Conservation (phyloP, 2,329 filamentous ascomycete genomes). For the Didymosphaeria variabile region DNA sequence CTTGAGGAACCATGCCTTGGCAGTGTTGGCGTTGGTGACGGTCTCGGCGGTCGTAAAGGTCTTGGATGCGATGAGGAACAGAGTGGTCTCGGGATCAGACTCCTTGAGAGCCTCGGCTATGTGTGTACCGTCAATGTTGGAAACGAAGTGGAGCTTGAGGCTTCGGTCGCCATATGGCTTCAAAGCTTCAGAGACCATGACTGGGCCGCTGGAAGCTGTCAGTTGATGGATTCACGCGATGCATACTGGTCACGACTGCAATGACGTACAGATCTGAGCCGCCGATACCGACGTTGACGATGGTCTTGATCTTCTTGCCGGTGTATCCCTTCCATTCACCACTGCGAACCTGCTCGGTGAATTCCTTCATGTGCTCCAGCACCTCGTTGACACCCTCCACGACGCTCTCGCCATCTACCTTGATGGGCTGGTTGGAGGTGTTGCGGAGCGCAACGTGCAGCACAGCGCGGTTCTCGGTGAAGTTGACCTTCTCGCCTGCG, state of each 20-base stretch:
- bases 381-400: constrained; percentile 93
- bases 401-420: constrained; percentile 91
- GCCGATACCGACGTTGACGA: constrained; percentile 97
- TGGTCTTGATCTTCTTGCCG: constrained; percentile 95
- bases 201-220: constrained; percentile 72
- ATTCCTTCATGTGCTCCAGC: constrained; percentile 97
- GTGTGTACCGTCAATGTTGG: constrained; percentile 99
- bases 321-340: constrained; percentile 97
- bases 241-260: background rate
- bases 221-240: constrained; percentile 24
- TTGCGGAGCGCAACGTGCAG: constrained; percentile 96
- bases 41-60: constrained; percentile 99
- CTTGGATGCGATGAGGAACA: constrained; percentile 98
- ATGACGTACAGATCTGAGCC: constrained; percentile 90
- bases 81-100: constrained; percentile 96
- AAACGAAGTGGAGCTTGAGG: constrained; percentile 95
- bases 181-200: constrained; percentile 98
- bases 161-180: constrained; percentile 90
- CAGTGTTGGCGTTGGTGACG: constrained; percentile 94
- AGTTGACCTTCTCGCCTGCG: constrained; percentile 97
- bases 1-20: constrained; percentile 96
- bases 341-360: constrained; percentile 91
- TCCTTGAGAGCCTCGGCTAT: constrained; percentile 89
- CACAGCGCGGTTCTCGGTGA: constrained; percentile 95
- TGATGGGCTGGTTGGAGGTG: constrained; percentile 78